Percentiles rank a stretch among this genome's conserved stretches.
These are phyloP conservation scores for Phragmites australis DNA, from an alignment of 176 grass and related monocot genomes.

Conservation along the genomic window DNA sequence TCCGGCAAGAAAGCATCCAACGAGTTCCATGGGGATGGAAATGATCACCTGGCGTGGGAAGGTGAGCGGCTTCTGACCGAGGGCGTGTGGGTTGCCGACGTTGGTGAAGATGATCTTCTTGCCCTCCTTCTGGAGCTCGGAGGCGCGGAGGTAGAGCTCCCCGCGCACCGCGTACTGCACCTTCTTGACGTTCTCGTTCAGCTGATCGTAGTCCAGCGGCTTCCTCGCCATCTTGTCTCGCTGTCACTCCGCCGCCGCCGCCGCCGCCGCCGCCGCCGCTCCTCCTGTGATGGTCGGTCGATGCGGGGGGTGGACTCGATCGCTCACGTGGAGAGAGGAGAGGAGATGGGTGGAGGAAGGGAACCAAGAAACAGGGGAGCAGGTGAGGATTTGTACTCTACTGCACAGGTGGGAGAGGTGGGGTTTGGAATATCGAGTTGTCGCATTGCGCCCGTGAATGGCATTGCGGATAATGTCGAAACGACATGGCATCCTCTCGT, in stretches of 20 bases:
- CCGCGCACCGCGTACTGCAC: constrained; percentile 92
- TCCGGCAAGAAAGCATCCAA: background rate
- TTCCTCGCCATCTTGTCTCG: constrained; percentile 56
- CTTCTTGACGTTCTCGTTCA: constrained; percentile 98
- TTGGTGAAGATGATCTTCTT: constrained; percentile 99
- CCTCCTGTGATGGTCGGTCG: background rate
- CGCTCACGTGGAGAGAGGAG: background rate
- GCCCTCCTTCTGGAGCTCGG: constrained; percentile 97
- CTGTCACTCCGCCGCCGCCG: background rate
- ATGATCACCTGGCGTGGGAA: constrained; percentile 75
- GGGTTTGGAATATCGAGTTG: background rate
- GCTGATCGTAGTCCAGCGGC: constrained; percentile 82
- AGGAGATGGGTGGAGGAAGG: background rate
- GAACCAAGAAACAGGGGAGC: constrained; percentile 45
- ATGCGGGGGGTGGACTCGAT: background rate
- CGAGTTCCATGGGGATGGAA: background rate
- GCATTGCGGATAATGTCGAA: constrained; percentile 40
- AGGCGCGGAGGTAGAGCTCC: constrained; percentile 94
- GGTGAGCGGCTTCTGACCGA: constrained; percentile 97
- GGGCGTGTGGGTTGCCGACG: constrained; percentile 96
- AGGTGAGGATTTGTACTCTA: constrained; percentile 52
- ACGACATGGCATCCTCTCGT: constrained; percentile 43
- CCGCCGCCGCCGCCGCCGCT: background rate
- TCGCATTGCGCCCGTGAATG: constrained; percentile 25
- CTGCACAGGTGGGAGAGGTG: background rate